Base-by-base conservation (phyloP, 1,139 yeast species). In the Pichia sp. region DNA sequence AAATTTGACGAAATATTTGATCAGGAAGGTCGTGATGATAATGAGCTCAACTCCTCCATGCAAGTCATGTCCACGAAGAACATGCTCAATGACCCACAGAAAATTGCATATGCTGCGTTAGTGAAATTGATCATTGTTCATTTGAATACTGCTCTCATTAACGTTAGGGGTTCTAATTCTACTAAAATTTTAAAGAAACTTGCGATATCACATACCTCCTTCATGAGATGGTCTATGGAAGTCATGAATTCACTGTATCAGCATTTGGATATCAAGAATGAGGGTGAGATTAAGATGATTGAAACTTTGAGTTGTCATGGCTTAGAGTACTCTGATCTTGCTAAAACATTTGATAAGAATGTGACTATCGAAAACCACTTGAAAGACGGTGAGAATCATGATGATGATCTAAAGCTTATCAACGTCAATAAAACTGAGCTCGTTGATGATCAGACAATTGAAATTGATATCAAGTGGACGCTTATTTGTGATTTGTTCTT, bases 401-500 rank as follows among this genome's bases (percentile, higher is more conserved):
- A 41, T 6, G 43, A 44, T 16, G 49, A 41, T 24, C 20, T 46
- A 3, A 36, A 41, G 10, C 25, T 46, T 14, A 48, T 49, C 14
- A 30, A 46, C 23, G 15, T 44, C 20, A 29, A 32, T 22, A 30
- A 40, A 6, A 53, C 63, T 29, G 55, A 61, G 14, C 60, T 59
- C 1, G 36, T 37, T 13, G 17, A 29, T 17, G 38, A 34, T 19
- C 29, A 30, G 1, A 34, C 33, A 4, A 48, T 78, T 6, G 77
- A 79, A 22, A 73, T 87, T 39, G 96, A 88, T 53, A 72, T 91
- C 27, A 74, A 91, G 26, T 91, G 98, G 98, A 88, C 96, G 0
- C 71, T 91, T 8, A 64, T 91, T 1, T 93, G 98, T 59, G 98
- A 93, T 56, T 61, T 93, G 37, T 87, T 91, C 52, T 63, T 93